These are phyloP conservation scores for Alternaria sp. DNA, from an alignment of 2,329 filamentous ascomycete genomes.

Conservation along the genomic window DNA sequence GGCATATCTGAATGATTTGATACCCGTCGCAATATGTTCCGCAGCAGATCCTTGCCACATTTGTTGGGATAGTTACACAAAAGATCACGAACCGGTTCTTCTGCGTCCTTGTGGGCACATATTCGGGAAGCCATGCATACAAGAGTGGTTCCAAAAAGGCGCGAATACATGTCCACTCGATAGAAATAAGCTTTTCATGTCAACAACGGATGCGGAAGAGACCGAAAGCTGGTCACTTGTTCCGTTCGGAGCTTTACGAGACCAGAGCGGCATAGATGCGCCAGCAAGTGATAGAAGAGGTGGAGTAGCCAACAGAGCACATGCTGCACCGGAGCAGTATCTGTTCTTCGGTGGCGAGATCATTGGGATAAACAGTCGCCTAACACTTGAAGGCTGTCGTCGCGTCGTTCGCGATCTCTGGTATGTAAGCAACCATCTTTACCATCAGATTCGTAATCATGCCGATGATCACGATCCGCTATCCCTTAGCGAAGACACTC, in stretches of 20 bases:
- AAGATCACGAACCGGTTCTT: neutral
- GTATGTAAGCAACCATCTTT: constrained; percentile 1
- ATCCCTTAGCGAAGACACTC: neutral
- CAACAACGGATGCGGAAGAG: neutral
- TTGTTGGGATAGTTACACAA: constrained; percentile 6
- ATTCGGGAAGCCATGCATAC: constrained; percentile 18
- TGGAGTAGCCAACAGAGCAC: neutral
- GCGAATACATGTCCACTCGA: constrained; percentile 1
- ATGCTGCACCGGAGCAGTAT: neutral
- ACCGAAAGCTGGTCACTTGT: neutral
- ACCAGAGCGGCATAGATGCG: neutral
- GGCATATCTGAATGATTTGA: neutral
- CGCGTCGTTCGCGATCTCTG: constrained; percentile 4
- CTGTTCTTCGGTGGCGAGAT: constrained; percentile 4
- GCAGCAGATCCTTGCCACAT: constrained; percentile 12
- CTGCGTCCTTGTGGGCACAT: constrained; percentile 19
- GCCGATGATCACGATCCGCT: neutral
- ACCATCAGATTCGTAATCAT: neutral
- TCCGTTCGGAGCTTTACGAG: neutral
- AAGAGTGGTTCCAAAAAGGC: constrained; percentile 1
- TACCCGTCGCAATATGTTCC: constrained; percentile 3
- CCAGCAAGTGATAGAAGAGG: neutral
- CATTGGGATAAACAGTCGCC: constrained; percentile 1
- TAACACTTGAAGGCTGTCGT: neutral
- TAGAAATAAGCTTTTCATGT: neutral